These are phyloP conservation scores for Ganoderma sp. DNA, from an alignment of 1,284 basidiomycete species.

Conservation along the genomic window DNA sequence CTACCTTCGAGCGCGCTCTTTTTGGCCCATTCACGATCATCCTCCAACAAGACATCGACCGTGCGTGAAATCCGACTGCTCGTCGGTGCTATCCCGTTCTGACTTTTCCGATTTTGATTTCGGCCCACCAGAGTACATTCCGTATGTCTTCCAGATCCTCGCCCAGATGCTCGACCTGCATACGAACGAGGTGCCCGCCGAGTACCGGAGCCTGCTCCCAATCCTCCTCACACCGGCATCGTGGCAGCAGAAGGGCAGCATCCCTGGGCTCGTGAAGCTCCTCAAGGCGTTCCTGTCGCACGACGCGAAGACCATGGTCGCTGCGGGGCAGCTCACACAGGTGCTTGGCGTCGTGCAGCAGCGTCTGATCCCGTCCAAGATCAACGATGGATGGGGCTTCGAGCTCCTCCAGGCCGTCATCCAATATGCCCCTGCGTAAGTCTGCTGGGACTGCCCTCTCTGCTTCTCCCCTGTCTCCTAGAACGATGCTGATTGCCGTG, in stretches of 20 bases:
- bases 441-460: constrained; percentile 32
- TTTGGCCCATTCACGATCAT: constrained; percentile 91
- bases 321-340: constrained; percentile 74
- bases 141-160: constrained; percentile 96
- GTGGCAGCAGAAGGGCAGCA: constrained; percentile 96
- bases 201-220: constrained; percentile 82
- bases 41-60: constrained; percentile 90
- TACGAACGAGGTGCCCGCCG: constrained; percentile 65
- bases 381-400: constrained; percentile 92
- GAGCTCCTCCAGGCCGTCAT: constrained; percentile 87
- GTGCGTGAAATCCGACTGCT: constrained; percentile 50
- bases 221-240: constrained; percentile 86
- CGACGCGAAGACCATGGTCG: constrained; percentile 75
- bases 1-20: constrained; percentile 81
- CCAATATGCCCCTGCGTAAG: constrained; percentile 75
- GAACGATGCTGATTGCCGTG: background rate
- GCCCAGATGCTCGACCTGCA: constrained; percentile 96
- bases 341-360: constrained; percentile 94
- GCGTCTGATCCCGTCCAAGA: constrained; percentile 83
- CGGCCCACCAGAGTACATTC: constrained; percentile 81
- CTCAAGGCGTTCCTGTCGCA: constrained; percentile 85
- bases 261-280: constrained; percentile 91
- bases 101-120: background rate
- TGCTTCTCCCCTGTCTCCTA: background rate
- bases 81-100: background rate